Percentiles rank a stretch among this genome's conserved stretches.
Evolutionary conservation across 2,329 filamentous ascomycete species (phyloP).

Genomic region (Penicillium rolfsii): DNA sequence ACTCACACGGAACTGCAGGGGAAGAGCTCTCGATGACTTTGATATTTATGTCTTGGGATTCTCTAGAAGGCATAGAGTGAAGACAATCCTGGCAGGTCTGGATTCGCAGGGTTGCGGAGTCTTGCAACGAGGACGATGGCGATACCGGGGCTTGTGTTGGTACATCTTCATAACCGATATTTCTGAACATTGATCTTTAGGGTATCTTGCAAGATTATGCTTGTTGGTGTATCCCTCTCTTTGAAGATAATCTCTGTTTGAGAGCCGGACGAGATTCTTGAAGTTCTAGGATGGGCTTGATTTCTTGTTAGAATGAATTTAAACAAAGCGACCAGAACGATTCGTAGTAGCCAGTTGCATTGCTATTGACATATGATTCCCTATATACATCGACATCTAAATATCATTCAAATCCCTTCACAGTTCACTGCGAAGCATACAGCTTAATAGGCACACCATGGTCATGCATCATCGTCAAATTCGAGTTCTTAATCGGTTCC

Average conservation of each 20-base stretch:
- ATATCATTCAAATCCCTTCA: background rate
- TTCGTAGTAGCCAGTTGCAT: background rate
- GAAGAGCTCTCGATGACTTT: slow-evolving; percentile 56
- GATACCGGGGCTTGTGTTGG: slow-evolving; percentile 49
- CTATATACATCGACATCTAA: background rate
- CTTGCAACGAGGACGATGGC: slow-evolving; percentile 53
- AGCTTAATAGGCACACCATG: slow-evolving; percentile 35
- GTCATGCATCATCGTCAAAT: slow-evolving; percentile 39
- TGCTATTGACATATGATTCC: background rate
- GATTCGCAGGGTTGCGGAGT: slow-evolving; percentile 57
- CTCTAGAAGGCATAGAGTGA: slow-evolving; percentile 50
- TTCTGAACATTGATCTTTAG: background rate
- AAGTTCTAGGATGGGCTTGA: too few species aligned
- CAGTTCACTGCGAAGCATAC: slow-evolving; percentile 21
- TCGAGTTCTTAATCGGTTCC: slow-evolving; percentile 37
- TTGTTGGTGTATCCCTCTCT: slow-evolving; percentile 30
- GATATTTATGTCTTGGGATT: slow-evolving; percentile 44
- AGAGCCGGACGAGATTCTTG: too few species aligned
- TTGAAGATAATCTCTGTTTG: slow-evolving; percentile 37
- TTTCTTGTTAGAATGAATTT: too few species aligned
- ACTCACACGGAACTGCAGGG: slow-evolving; percentile 43
- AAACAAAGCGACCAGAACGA: too few species aligned
- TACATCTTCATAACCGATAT: background rate
- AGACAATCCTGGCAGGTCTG: slow-evolving; percentile 58
- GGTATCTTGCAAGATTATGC: slow-evolving; percentile 38